phyloP scores from a whole-genome alignment of 2,329 filamentous ascomycete species.

The Curvularia sp. region DNA sequence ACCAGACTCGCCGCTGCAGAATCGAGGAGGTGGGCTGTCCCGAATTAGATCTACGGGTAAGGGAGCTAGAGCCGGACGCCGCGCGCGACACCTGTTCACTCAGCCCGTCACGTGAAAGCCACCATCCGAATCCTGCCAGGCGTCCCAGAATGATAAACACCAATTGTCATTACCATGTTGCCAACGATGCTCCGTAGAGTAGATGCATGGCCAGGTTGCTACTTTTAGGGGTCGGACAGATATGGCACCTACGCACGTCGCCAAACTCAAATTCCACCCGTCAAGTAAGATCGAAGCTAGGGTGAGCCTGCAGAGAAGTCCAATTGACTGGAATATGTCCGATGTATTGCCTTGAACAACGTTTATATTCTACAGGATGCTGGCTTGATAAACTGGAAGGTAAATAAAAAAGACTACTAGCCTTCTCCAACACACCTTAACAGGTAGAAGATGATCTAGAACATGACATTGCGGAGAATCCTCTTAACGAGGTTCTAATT shows the following conservation, averaged over 20 bases:
- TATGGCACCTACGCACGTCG: constrained; percentile 4
- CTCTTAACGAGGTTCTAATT: not conserved
- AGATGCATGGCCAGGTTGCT: not conserved
- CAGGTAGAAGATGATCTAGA: not conserved
- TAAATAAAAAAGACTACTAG: no score
- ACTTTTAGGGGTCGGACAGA: not conserved
- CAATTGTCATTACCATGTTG: not conserved
- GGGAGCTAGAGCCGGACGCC: constrained; percentile 21
- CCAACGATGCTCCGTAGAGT: not conserved
- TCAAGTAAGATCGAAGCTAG: not conserved
- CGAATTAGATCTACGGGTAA: constrained; percentile 38
- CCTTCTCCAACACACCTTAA: no score
- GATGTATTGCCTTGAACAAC: not conserved
- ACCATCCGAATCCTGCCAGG: constrained; percentile 7
- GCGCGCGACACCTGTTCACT: constrained; percentile 24
- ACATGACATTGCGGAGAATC: not conserved
- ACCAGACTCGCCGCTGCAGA: constrained; percentile 31
- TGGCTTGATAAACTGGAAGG: no score
- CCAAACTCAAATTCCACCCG: constrained; percentile 2
- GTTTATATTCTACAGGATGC: not conserved
- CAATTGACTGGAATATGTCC: not conserved
- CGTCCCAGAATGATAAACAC: not conserved
- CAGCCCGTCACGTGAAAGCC: constrained; percentile 19
- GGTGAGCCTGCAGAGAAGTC: not conserved
- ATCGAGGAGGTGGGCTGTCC: constrained; percentile 33